These are phyloP conservation scores for Globisporangium alternatum DNA, from an alignment of 352 stramenopile species.

Conservation along the genomic window DNA sequence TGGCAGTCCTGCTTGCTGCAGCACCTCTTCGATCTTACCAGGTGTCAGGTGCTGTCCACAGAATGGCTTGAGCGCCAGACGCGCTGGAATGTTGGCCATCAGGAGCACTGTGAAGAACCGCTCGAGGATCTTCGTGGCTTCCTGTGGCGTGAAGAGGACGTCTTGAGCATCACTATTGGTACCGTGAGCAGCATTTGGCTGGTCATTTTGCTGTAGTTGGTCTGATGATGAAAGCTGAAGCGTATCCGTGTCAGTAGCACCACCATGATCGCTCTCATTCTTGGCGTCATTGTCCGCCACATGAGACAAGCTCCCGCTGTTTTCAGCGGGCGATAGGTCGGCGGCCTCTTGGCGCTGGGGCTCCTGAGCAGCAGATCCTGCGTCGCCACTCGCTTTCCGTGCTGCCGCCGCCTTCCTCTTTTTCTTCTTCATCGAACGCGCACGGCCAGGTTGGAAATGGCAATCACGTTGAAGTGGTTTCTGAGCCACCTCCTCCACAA, in stretches of 20 bases:
- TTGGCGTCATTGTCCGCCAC: not conserved
- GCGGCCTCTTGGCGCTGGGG: not conserved
- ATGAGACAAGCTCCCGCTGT: not conserved
- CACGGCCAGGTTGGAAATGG: not conserved
- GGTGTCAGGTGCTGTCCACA: constrained; percentile 2
- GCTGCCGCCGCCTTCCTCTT: constrained; percentile 9
- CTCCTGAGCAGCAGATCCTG: too few relatives aligned
- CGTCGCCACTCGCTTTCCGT: not conserved
- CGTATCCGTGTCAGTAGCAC: not conserved
- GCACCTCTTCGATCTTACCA: constrained; percentile 3
- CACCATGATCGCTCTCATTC: not conserved
- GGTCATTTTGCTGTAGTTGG: not conserved
- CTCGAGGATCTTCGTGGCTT: constrained; percentile 17
- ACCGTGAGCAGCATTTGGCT: too few relatives aligned
- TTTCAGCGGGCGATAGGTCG: not conserved
- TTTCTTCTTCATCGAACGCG: constrained; percentile 14
- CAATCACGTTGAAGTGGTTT: not conserved
- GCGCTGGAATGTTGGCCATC: constrained; percentile 20
- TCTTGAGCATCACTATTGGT: not conserved
- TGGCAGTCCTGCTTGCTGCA: constrained; percentile 11
- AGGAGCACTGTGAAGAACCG: constrained; percentile 28
- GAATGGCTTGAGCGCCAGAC: constrained; percentile 14
- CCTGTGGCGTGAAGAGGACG: not conserved
- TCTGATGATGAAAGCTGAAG: not conserved
- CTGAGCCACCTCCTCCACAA: not conserved